phyloP scores from a whole-genome alignment of 2,329 filamentous ascomycete genomes.

The Microcyclosporella mali region DNA sequence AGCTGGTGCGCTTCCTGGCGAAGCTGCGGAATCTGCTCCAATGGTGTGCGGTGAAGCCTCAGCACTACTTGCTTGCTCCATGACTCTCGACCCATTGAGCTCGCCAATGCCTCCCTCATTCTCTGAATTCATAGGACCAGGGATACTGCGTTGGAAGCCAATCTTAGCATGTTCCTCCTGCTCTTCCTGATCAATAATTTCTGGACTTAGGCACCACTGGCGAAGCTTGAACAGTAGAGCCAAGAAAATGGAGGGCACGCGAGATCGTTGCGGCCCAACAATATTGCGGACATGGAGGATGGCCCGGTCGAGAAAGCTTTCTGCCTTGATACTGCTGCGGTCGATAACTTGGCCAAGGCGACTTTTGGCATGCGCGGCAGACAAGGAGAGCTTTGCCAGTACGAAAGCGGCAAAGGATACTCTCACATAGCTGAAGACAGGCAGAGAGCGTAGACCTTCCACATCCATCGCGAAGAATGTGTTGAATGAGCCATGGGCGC shows the following conservation, averaged over 20 bases:
- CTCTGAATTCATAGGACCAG: background rate
- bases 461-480: conserved; percentile 58
- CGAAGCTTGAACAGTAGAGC: conserved; percentile 28
- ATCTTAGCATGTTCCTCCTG: conserved; percentile 1
- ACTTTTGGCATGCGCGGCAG: conserved; percentile 56
- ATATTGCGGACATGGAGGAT: conserved; percentile 61
- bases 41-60: conserved; percentile 10
- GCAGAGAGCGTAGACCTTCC: conserved; percentile 55
- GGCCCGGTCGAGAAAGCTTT: conserved; percentile 63
- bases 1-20: no score
- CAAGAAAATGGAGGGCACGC: conserved; percentile 26
- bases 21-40: no score
- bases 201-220: conserved; percentile 27
- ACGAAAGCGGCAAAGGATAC: conserved; percentile 66
- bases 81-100: conserved; percentile 6
- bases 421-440: conserved; percentile 65
- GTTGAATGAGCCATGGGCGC: conserved; percentile 61
- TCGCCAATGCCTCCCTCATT: conserved; percentile 2
- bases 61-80: conserved; percentile 12
- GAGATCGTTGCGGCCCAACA: conserved; percentile 39
- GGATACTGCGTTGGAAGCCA: background rate
- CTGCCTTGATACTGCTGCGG: conserved; percentile 58
- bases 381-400: conserved; percentile 67
- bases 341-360: conserved; percentile 66
- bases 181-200: conserved; percentile 10